These are phyloP conservation scores for Candida andamanensis DNA, from an alignment of 805 yeast genomes.

Conservation along the genomic window DNA sequence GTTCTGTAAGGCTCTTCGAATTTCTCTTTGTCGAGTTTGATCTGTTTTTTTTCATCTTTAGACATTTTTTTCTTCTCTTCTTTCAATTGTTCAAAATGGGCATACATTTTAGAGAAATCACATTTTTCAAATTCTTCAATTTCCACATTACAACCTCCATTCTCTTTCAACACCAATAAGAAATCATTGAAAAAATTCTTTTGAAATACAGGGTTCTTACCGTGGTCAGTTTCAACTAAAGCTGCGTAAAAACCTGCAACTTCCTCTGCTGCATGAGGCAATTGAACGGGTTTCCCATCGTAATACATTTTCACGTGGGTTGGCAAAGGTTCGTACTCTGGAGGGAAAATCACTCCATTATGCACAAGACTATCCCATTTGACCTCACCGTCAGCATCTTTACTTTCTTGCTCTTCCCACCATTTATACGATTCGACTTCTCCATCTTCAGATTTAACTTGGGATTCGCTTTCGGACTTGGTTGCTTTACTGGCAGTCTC, in stretches of 20 bases:
- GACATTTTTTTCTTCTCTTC: slow-evolving; percentile 68
- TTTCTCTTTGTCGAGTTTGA: slow-evolving; percentile 68
- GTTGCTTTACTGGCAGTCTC: slow-evolving; percentile 2
- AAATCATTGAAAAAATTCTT: slow-evolving; percentile 85
- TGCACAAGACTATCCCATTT: slow-evolving; percentile 88
- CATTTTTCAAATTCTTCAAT: slow-evolving; percentile 61
- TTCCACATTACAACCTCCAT: slow-evolving; percentile 52
- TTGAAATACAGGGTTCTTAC: slow-evolving; percentile 78
- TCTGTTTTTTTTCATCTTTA: slow-evolving; percentile 66
- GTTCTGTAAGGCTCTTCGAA: slow-evolving; percentile 76
- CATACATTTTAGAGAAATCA: slow-evolving; percentile 73
- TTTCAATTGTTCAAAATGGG: slow-evolving; percentile 62
- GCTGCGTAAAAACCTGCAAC: slow-evolving; percentile 96
- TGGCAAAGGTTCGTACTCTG: slow-evolving; percentile 85
- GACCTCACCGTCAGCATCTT: slow-evolving; percentile 63
- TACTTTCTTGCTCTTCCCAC: slow-evolving; percentile 85
- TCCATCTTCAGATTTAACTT: slow-evolving; percentile 28
- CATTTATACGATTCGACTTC: slow-evolving; percentile 50
- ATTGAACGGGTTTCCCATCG: slow-evolving; percentile 66
- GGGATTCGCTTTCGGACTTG: slow-evolving; percentile 1
- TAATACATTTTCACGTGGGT: slow-evolving; percentile 68
- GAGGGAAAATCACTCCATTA: slow-evolving; percentile 90
- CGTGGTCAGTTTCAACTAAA: slow-evolving; percentile 82
- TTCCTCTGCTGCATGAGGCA: slow-evolving; percentile 85
- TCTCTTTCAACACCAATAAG: slow-evolving; percentile 56